A percentile compares a stretch with the other conserved stretches of the same genome.
Conservation (phyloP, 1,139 yeast species). For the Spathaspora sp. region DNA sequence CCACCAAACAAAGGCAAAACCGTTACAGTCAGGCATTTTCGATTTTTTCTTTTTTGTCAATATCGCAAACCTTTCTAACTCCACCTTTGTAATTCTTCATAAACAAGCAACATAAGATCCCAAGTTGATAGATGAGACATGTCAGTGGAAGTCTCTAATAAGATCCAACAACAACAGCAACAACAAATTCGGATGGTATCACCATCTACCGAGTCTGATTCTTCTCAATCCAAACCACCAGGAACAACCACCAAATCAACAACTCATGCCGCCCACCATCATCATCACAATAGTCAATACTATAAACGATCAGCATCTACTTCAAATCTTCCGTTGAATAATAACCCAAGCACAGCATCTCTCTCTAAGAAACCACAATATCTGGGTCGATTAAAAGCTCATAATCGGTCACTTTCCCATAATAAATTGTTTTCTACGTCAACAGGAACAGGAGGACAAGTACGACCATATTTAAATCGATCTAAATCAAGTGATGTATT, state of each 20-base stretch:
- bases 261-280: not conserved
- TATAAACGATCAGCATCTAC: constrained; percentile 11
- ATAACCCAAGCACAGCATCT: constrained; percentile 8
- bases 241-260: constrained; percentile 1
- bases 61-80: not conserved
- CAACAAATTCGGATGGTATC: constrained; percentile 1
- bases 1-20: not conserved
- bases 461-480: constrained; percentile 36
- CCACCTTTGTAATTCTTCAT: not conserved
- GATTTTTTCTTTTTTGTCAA: not conserved
- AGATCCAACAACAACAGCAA: not conserved
- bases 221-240: constrained; percentile 7
- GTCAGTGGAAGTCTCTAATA: constrained; percentile 3
- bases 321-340: constrained; percentile 9
- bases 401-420: constrained; percentile 36
- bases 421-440: constrained; percentile 24
- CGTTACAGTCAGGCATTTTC: not conserved
- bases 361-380: constrained; percentile 7
- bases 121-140: not conserved
- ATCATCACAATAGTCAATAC: not conserved
- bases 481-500: constrained; percentile 48
- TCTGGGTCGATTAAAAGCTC: constrained; percentile 9
- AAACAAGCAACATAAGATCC: too few relatives aligned
- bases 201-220: constrained; percentile 11
- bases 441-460: constrained; percentile 1